A percentile compares a stretch with the other conserved stretches of the same genome.
phyloP scores from a whole-genome alignment of 495 filamentous ascomycete genomes.

The Ascodesmis nigricans region DNA sequence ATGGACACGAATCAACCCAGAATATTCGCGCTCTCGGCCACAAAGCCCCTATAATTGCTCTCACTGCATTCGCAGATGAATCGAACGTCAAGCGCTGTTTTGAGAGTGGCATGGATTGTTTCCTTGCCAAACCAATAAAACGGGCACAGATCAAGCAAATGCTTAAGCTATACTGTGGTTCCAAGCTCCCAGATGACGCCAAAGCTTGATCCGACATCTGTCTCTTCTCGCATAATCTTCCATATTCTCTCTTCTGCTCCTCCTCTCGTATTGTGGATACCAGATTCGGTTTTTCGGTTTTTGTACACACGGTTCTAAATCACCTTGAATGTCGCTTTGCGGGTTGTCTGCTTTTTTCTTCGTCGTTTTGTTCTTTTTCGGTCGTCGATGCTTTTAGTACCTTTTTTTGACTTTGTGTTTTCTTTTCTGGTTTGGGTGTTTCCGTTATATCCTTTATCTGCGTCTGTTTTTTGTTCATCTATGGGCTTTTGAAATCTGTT shows the following conservation, averaged over 20 bases:
- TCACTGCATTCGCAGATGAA: slow-evolving; percentile 80
- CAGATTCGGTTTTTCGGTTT: too few species aligned
- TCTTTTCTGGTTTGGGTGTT: too few species aligned
- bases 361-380: background rate
- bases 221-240: too few species aligned
- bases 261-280: too few species aligned
- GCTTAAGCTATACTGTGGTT: slow-evolving; percentile 21
- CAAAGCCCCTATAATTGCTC: slow-evolving; percentile 67
- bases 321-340: too few species aligned
- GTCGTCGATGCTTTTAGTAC: too few species aligned
- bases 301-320: too few species aligned
- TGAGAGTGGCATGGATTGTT: slow-evolving; percentile 29
- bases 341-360: too few species aligned
- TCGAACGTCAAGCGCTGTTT: slow-evolving; percentile 63
- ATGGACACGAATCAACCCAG: slow-evolving; percentile 70
- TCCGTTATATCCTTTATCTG: background rate
- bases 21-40: slow-evolving; percentile 76
- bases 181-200: background rate
- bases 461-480: background rate
- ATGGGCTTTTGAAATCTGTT: background rate
- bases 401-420: too few species aligned
- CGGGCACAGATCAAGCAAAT: slow-evolving; percentile 71
- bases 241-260: too few species aligned
- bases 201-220: too few species aligned
- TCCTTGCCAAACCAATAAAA: slow-evolving; percentile 57